Evolutionary conservation across 805 yeast species (phyloP).

Genomic region (Nematodospora valgi): DNA sequence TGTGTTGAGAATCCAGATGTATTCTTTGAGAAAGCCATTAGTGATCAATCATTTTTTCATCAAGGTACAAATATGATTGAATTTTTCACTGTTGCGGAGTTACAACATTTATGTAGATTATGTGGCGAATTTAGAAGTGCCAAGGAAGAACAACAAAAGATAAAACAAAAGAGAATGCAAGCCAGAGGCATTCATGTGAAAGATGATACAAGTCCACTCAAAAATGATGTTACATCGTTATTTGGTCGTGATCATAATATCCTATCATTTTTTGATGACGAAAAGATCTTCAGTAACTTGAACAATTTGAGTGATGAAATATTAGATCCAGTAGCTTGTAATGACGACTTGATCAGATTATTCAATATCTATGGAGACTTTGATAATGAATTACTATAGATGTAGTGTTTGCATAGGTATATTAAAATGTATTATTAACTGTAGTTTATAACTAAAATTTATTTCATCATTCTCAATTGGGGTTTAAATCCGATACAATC

Average conservation of each 20-base stretch:
- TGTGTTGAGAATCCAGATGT: constrained; percentile 39
- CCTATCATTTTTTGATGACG: constrained; percentile 7
- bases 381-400: constrained; percentile 18
- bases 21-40: constrained; percentile 28
- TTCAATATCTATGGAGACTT: constrained; percentile 35
- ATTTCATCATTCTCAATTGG: too few relatives aligned
- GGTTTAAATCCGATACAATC: too few relatives aligned
- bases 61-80: constrained; percentile 39
- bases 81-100: constrained; percentile 32
- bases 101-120: constrained; percentile 31
- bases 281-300: constrained; percentile 9
- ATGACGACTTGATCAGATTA: constrained; percentile 33
- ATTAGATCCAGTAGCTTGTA: constrained; percentile 13
- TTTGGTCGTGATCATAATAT: neutral
- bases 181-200: constrained; percentile 6
- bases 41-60: constrained; percentile 26
- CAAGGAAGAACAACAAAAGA: constrained; percentile 23
- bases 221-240: neutral
- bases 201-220: neutral
- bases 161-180: constrained; percentile 6
- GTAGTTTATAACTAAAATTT: too few relatives aligned
- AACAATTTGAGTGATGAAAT: constrained; percentile 10
- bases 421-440: too few relatives aligned
- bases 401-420: too few relatives aligned
- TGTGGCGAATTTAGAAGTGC: constrained; percentile 39